Conservation (phyloP, 306 rosid genomes). For the Spatholobus suberectus region DNA sequence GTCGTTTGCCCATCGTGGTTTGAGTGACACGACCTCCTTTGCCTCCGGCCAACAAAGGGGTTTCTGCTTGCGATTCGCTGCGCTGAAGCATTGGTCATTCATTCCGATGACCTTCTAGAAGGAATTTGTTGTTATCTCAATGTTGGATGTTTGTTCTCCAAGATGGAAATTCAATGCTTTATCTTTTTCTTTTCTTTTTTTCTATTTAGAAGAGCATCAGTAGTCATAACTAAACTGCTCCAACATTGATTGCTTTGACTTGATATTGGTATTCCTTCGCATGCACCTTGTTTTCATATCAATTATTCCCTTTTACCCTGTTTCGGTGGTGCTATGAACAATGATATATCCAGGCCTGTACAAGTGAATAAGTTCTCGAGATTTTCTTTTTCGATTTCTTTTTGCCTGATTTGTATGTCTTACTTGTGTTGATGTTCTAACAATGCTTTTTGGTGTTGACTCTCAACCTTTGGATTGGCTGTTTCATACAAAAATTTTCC, state of each 20-base stretch:
- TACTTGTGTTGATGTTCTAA: constrained; percentile 6
- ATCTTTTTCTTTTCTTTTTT: too few relatives aligned
- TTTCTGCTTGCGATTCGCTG: too few relatives aligned
- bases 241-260: background rate
- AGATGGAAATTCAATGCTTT: background rate
- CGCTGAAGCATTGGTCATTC: too few relatives aligned
- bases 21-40: too few relatives aligned
- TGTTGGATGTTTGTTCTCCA: constrained; percentile 11
- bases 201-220: constrained; percentile 1
- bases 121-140: constrained; percentile 13
- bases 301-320: constrained; percentile 2
- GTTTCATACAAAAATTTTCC: background rate
- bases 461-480: constrained; percentile 27
- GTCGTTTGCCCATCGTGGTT: too few relatives aligned
- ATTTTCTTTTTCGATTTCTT: constrained; percentile 9
- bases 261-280: constrained; percentile 1
- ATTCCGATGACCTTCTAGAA: too few relatives aligned
- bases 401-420: constrained; percentile 2
- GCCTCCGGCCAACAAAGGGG: too few relatives aligned
- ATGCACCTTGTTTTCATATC: constrained; percentile 20
- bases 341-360: background rate
- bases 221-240: constrained; percentile 10
- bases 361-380: background rate
- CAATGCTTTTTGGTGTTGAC: background rate
- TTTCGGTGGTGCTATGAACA: background rate